Evolutionary conservation across 2,329 filamentous ascomycete genomes (phyloP).

Genomic region (Cercospora canescens): DNA sequence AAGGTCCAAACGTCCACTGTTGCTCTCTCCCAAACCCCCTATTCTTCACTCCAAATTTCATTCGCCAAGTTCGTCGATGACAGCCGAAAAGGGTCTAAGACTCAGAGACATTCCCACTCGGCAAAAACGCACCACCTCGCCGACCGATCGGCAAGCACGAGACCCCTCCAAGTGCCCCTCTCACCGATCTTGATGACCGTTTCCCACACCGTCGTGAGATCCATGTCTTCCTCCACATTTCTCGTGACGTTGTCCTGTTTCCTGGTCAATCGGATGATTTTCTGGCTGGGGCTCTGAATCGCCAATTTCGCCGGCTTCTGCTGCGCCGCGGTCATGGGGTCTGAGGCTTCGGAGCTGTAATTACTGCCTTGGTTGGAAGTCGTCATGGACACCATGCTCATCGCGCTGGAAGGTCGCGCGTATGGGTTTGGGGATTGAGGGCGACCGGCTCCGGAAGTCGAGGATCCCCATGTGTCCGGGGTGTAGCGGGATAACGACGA

Average conservation of each 20-base stretch:
- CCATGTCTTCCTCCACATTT: constrained; percentile 58
- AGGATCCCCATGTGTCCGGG: constrained; percentile 40
- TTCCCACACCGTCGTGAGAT: constrained; percentile 78
- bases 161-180: constrained; percentile 74
- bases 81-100: too few species aligned
- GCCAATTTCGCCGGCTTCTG: constrained; percentile 91
- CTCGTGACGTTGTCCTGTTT: constrained; percentile 63
- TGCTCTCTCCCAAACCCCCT: too few species aligned
- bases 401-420: constrained; percentile 57
- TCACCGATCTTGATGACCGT: constrained; percentile 90
- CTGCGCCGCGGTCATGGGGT: constrained; percentile 52
- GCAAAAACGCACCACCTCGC: constrained; percentile 91
- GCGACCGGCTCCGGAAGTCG: constrained; percentile 37
- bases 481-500: constrained; percentile 54
- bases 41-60: too few species aligned
- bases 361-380: constrained; percentile 54
- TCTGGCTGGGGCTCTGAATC: constrained; percentile 90
- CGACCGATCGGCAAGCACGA: constrained; percentile 80
- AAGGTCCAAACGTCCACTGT: background rate
- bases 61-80: too few species aligned
- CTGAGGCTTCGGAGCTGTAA: constrained; percentile 55
- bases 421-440: constrained; percentile 54
- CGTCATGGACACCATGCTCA: constrained; percentile 59
- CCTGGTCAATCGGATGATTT: constrained; percentile 84
- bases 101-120: constrained; percentile 69